Evolutionary conservation across 1,284 basidiomycete genomes (phyloP), one percentile per base, ranked within the genome.

Genomic region (Ustilago shanxiensis): DNA sequence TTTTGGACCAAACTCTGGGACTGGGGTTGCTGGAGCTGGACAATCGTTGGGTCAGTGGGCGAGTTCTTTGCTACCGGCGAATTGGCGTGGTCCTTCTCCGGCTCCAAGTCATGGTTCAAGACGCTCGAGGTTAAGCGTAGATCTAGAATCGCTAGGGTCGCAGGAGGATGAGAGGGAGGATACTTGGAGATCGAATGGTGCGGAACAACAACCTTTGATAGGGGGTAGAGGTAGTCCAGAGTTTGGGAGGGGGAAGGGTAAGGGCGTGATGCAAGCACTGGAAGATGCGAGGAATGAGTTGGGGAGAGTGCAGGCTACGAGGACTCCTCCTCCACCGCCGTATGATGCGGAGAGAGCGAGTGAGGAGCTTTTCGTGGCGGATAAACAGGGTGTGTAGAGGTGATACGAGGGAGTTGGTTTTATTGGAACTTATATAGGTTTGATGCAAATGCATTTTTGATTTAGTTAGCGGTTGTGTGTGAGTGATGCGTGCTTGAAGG

Each of bases 1-100:
- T 6, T 59, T 59, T 28, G 53, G 58, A 0, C 60, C 59, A 13
- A 6, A 6, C 14, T 49, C 52, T 6, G 14, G 28, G 31, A n/a
- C 14, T 18, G 1, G 58, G 20, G 14, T 39, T 14, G 37, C 18
- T 2, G 31, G 28, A 3, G 47, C 60, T 2, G 45, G 51, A 10
- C 60, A 50, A 22, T 64, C 60, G 26, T 26, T 76, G 26, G 63
- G 64, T 14, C 64, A 71, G 26, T 76, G 72, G 72, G 72, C 72
- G 3, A 54, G 47, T 11, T 45, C 31, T 1, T 18, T 76, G 5
- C 18, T 76, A 1, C 67, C 67, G 0, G 65, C 67, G 0, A 57
- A 64, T 13, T 76, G 72, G 72, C 50, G 72, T 5, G 72, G 63
- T 8, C 57, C 72, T 0, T 63, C 59, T 16, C 72, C 72, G 1